Conservation (phyloP, 371 early-diverging fungal species). For the Haplosporangium sp. region DNA sequence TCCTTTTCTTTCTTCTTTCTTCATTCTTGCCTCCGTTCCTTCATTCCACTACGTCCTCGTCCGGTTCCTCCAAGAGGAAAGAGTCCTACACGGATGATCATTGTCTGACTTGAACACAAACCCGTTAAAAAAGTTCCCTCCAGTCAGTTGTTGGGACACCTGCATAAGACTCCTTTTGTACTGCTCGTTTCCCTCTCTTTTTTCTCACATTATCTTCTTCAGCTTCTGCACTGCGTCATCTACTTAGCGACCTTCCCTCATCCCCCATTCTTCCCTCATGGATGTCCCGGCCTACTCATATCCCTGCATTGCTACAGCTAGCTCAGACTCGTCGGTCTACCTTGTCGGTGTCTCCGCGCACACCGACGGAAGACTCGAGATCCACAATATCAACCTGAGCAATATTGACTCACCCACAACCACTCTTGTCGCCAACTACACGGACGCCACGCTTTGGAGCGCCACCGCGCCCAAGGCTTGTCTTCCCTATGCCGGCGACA, state of each 20-base stretch:
- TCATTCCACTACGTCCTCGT: not conserved
- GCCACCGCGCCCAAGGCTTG: slow-evolving; percentile 25
- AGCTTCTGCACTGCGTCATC: not conserved
- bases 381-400: slow-evolving; percentile 18
- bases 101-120: no score
- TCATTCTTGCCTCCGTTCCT: not conserved
- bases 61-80: not conserved
- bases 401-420: slow-evolving; percentile 31
- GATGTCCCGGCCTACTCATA: slow-evolving; percentile 7
- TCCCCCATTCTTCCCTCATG: not conserved
- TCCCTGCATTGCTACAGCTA: slow-evolving; percentile 9
- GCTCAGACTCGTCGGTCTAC: not conserved
- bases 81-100: no score
- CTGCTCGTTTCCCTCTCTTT: not conserved
- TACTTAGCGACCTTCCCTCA: not conserved
- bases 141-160: no score
- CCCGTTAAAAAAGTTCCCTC: no score
- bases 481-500: slow-evolving; percentile 8
- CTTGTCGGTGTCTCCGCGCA: slow-evolving; percentile 25
- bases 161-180: no score
- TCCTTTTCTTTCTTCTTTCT: not conserved
- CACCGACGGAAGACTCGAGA: slow-evolving; percentile 20
- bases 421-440: slow-evolving; percentile 10
- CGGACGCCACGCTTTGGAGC: not conserved
- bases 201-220: not conserved